A percentile compares a stretch with the other conserved stretches of the same genome.
Evolutionary conservation across 192 early-diverging fungal genomes (phyloP).

Genomic region (Coemansia sp.): DNA sequence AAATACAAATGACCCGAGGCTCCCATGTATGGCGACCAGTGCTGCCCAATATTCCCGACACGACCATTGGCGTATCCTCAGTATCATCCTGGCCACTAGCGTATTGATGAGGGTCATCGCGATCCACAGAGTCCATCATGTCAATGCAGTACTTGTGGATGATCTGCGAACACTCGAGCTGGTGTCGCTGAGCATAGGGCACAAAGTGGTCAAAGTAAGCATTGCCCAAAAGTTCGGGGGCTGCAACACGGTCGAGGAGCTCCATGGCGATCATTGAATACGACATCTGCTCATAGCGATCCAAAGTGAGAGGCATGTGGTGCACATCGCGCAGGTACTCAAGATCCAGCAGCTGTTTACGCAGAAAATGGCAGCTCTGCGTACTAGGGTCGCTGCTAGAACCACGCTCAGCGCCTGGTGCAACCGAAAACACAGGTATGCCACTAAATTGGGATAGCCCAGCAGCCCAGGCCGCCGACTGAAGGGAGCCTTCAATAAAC

Average conservation of each 20-base stretch:
- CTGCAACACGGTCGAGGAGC: slow-evolving; percentile 61
- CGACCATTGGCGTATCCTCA: neutral
- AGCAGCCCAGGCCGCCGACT: slow-evolving; percentile 8
- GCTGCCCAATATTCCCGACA: neutral
- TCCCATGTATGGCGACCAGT: slow-evolving; percentile 51
- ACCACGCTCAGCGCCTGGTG: neutral
- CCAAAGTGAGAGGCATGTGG: slow-evolving; percentile 43
- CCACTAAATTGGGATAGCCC: slow-evolving; percentile 11
- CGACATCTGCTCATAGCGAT: slow-evolving; percentile 54
- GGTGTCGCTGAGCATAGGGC: slow-evolving; percentile 57
- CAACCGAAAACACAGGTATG: neutral
- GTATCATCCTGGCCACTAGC: neutral
- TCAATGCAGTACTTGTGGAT: slow-evolving; percentile 59
- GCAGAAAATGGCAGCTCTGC: slow-evolving; percentile 29
- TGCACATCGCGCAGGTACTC: slow-evolving; percentile 56
- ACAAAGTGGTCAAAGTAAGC: slow-evolving; percentile 58
- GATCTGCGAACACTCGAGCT: slow-evolving; percentile 54
- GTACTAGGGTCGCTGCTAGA: neutral
- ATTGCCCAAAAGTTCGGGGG: slow-evolving; percentile 57
- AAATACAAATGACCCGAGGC: slow-evolving; percentile 56
- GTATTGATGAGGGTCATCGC: slow-evolving; percentile 3
- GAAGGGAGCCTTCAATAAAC: slow-evolving; percentile 22
- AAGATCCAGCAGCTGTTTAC: slow-evolving; percentile 59
- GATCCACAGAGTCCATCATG: slow-evolving; percentile 51
- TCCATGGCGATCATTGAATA: slow-evolving; percentile 53